A percentile compares a stretch with the other conserved stretches of the same genome.
phyloP scores from a whole-genome alignment of 2,329 filamentous ascomycete genomes.

The Colletotrichum limetticola region DNA sequence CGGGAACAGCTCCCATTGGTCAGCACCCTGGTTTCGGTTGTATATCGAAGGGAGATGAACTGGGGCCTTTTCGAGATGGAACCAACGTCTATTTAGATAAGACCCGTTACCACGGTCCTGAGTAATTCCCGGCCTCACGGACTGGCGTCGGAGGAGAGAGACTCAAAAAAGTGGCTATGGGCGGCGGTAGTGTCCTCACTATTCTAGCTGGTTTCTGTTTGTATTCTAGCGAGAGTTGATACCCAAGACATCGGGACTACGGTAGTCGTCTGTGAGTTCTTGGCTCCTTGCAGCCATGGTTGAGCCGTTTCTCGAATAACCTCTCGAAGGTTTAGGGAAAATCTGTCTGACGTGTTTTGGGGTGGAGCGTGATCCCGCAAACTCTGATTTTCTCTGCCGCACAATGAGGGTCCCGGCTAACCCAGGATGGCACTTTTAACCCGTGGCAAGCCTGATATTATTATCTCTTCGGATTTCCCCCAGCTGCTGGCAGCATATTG shows the following conservation, averaged over 20 bases:
- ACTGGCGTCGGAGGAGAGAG: background rate
- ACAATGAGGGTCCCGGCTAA: background rate
- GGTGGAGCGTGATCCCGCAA: background rate
- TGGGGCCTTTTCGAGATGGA: constrained; percentile 12
- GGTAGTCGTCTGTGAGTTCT: background rate
- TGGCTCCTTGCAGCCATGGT: background rate
- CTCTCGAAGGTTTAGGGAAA: background rate
- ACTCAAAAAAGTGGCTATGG: background rate
- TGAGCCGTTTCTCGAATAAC: constrained; percentile 11
- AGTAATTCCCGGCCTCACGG: constrained; percentile 14
- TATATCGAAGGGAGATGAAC: constrained; percentile 28
- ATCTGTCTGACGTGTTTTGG: background rate
- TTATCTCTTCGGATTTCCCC: background rate
- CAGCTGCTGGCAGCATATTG: background rate
- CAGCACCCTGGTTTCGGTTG: background rate
- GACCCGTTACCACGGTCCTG: constrained; percentile 27
- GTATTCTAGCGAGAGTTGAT: background rate
- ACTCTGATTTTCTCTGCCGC: background rate
- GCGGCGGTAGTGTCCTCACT: background rate
- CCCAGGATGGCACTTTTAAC: background rate
- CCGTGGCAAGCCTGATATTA: background rate
- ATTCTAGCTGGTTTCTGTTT: background rate
- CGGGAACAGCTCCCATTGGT: constrained; percentile 25
- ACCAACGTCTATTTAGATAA: constrained; percentile 20
- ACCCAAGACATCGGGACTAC: background rate